Evolutionary conservation across 768 basidiomycete genomes (phyloP).

Genomic region (Tylopilus cervinicoccineus): DNA sequence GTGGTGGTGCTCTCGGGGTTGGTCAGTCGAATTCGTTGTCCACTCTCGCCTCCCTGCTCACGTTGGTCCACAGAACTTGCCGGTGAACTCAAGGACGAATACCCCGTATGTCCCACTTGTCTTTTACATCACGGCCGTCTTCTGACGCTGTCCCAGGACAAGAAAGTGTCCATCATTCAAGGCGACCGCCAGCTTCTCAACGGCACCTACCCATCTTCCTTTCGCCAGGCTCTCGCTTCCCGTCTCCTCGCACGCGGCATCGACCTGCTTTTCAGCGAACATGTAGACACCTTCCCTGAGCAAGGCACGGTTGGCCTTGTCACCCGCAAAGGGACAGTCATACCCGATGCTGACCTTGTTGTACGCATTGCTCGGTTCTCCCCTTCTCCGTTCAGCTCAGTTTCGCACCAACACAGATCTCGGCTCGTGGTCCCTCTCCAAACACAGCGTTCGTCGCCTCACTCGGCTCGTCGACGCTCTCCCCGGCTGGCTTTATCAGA

Average conservation of each 20-base stretch:
- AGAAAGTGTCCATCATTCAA: constrained; percentile 62
- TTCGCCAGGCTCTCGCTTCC: constrained; percentile 45
- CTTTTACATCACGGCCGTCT: not conserved
- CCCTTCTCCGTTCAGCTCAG: constrained; percentile 1
- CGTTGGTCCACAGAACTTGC: constrained; percentile 33
- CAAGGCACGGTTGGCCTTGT: constrained; percentile 36
- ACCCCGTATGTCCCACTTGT: constrained; percentile 30
- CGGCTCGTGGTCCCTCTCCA: constrained; percentile 36
- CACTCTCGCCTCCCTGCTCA: not conserved
- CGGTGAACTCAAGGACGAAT: constrained; percentile 42
- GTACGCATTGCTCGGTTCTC: constrained; percentile 33
- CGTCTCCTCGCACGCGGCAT: constrained; percentile 43
- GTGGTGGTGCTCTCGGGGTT: constrained; percentile 54
- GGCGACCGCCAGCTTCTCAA: constrained; percentile 51
- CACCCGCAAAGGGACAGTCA: constrained; percentile 47
- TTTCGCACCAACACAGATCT: constrained; percentile 14
- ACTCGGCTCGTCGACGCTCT: constrained; percentile 36
- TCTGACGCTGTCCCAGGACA: constrained; percentile 18
- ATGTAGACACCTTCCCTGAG: constrained; percentile 43
- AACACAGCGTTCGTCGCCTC: constrained; percentile 52
- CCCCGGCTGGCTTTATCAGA: constrained; percentile 42
- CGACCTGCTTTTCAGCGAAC: constrained; percentile 48
- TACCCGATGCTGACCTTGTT: constrained; percentile 53
- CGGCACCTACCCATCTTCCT: constrained; percentile 48
- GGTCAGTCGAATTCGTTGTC: constrained; percentile 29